phyloP scores from a whole-genome alignment of 768 basidiomycete species.

The Suillus hirtellus region DNA sequence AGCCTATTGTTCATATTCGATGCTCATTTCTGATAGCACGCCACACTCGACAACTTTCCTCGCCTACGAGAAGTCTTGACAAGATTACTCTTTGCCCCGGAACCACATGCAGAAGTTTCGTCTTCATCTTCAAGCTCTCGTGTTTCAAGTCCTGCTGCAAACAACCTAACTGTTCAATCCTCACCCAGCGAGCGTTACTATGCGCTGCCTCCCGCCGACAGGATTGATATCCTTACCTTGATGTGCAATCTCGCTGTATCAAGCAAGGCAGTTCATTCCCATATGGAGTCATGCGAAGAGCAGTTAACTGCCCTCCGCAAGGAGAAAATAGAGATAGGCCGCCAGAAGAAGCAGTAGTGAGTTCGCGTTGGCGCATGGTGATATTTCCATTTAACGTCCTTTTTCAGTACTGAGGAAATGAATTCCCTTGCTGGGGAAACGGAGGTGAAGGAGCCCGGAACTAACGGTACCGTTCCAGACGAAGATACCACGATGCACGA shows the following conservation, averaged over 20 bases:
- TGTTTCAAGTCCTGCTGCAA: slow-evolving; percentile 46
- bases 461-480: slow-evolving; percentile 36
- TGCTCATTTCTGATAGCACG: slow-evolving; percentile 56
- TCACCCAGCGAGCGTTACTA: slow-evolving; percentile 72
- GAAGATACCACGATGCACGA: slow-evolving; percentile 66
- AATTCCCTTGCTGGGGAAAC: slow-evolving; percentile 57
- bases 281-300: slow-evolving; percentile 90
- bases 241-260: slow-evolving; percentile 89
- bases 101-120: slow-evolving; percentile 41
- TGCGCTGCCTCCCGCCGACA: slow-evolving; percentile 70
- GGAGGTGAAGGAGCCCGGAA: slow-evolving; percentile 46
- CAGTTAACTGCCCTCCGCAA: slow-evolving; percentile 91
- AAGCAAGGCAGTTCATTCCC: slow-evolving; percentile 82
- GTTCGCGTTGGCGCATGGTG: slow-evolving; percentile 33
- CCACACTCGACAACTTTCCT: slow-evolving; percentile 70
- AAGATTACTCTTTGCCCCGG: slow-evolving; percentile 70
- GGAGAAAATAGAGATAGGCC: slow-evolving; percentile 93
- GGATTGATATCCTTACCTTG: slow-evolving; percentile 83
- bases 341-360: slow-evolving; percentile 85
- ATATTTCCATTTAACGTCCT: slow-evolving; percentile 16
- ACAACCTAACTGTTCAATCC: slow-evolving; percentile 41
- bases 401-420: slow-evolving; percentile 71
- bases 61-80: slow-evolving; percentile 71
- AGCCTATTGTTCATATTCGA: slow-evolving; percentile 2
- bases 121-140: slow-evolving; percentile 49